These are phyloP conservation scores for Chenopodium berlandieri DNA, from an alignment of 148 eudicot species.

Conservation along the genomic window DNA sequence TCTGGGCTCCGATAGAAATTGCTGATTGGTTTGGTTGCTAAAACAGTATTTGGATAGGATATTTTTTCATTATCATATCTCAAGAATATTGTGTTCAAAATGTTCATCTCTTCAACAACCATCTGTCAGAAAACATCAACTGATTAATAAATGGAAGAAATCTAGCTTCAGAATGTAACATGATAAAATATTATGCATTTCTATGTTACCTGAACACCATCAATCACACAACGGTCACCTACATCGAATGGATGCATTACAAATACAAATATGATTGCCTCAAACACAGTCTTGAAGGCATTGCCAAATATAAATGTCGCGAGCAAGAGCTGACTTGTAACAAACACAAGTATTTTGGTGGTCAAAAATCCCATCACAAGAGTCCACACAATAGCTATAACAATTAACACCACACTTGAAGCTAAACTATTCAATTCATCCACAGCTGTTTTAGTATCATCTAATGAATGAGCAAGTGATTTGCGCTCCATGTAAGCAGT, in stretches of 20 bases:
- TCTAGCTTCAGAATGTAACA: not conserved
- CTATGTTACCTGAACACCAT: constrained; percentile 70
- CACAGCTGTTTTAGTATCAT: constrained; percentile 83
- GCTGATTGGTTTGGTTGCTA: constrained; percentile 72
- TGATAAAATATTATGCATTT: not conserved
- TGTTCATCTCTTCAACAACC: constrained; percentile 90
- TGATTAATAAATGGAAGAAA: not conserved
- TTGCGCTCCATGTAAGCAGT: constrained; percentile 71
- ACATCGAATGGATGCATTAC: constrained; percentile 86
- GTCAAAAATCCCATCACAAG: constrained; percentile 74
- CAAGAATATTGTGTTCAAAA: constrained; percentile 74
- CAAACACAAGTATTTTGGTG: constrained; percentile 61
- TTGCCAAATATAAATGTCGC: constrained; percentile 66
- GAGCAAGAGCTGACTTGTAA: constrained; percentile 68
- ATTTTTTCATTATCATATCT: constrained; percentile 76
- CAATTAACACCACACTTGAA: constrained; percentile 41
- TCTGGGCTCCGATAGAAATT: constrained; percentile 82
- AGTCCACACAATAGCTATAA: constrained; percentile 54
- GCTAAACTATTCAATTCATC: constrained; percentile 66
- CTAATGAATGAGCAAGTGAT: constrained; percentile 65
- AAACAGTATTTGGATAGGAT: constrained; percentile 64
- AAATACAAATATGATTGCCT: constrained; percentile 72
- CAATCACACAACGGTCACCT: constrained; percentile 86
- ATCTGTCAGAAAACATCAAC: constrained; percentile 42
- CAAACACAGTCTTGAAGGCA: constrained; percentile 60